Conservation (phyloP, 2,329 filamentous ascomycete genomes). For the Ophiostoma fasciatum region DNA sequence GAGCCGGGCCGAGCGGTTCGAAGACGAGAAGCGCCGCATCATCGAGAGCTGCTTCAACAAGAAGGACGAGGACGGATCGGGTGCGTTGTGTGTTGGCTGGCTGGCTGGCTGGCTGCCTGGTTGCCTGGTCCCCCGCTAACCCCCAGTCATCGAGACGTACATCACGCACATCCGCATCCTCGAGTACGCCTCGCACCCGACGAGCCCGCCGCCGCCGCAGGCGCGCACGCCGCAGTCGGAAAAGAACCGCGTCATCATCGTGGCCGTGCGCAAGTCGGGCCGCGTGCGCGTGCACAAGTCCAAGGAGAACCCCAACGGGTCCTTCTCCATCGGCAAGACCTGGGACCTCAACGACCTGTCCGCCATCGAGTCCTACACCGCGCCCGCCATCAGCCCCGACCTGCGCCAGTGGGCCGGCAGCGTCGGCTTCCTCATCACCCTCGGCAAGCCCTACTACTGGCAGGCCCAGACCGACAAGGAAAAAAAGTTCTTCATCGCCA, state of each 20-base stretch:
- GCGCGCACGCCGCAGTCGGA: constrained; percentile 56
- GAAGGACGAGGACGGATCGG: constrained; percentile 70
- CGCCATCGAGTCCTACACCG: constrained; percentile 67
- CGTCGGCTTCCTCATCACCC: constrained; percentile 72
- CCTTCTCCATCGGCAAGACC: constrained; percentile 95
- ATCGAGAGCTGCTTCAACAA: constrained; percentile 90
- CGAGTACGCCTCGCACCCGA: constrained; percentile 74
- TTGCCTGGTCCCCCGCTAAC: neutral
- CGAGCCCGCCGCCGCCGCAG: constrained; percentile 68
- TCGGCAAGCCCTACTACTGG: constrained; percentile 96
- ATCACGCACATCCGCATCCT: constrained; percentile 91
- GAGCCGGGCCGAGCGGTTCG: constrained; percentile 65
- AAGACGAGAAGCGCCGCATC: constrained; percentile 92
- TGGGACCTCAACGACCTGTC: constrained; percentile 90
- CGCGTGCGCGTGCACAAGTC: constrained; percentile 93
- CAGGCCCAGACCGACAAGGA: constrained; percentile 85
- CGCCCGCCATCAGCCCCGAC: constrained; percentile 40
- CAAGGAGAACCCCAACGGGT: constrained; percentile 83
- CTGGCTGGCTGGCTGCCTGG: constrained; percentile 6
- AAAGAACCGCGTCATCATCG: constrained; percentile 82
- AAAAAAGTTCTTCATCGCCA: constrained; percentile 97
- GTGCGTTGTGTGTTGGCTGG: constrained; percentile 41
- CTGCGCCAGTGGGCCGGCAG: constrained; percentile 66
- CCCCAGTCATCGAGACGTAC: constrained; percentile 71
- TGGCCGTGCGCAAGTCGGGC: constrained; percentile 83